phyloP scores from a whole-genome alignment of 148 eudicot species.

The Camellia sinensis region DNA sequence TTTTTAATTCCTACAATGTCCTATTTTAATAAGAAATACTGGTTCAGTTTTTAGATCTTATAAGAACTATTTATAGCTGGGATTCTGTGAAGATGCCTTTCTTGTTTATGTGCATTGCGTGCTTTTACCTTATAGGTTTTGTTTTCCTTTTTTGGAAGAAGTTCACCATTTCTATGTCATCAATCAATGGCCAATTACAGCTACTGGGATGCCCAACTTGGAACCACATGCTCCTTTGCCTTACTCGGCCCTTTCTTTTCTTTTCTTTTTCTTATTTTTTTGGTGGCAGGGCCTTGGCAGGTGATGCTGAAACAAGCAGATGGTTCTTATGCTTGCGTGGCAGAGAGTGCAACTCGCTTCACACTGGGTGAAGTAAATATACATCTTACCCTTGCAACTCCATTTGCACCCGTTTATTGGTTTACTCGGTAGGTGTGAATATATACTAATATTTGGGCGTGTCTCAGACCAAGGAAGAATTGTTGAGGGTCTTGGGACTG shows the following conservation, averaged over 20 bases:
- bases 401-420: neutral
- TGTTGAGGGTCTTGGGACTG: constrained; percentile 91
- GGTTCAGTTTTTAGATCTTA: neutral
- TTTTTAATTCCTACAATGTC: neutral
- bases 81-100: neutral
- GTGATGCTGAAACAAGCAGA: constrained; percentile 97
- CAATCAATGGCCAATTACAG: neutral
- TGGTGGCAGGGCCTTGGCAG: constrained; percentile 90
- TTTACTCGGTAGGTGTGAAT: neutral
- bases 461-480: constrained; percentile 88
- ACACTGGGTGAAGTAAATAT: constrained; percentile 80
- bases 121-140: neutral
- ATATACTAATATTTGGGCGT: constrained; percentile 5
- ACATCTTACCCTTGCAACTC: constrained; percentile 6
- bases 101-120: neutral
- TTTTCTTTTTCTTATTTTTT: no score
- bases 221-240: neutral
- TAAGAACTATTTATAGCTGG: neutral
- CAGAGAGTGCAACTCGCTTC: constrained; percentile 89
- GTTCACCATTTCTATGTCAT: neutral
- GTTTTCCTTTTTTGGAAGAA: neutral
- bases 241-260: neutral
- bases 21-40: neutral
- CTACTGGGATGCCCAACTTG: neutral
- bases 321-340: constrained; percentile 90